Evolutionary conservation across 768 basidiomycete genomes (phyloP).

Genomic region (Kwoniella sp.): DNA sequence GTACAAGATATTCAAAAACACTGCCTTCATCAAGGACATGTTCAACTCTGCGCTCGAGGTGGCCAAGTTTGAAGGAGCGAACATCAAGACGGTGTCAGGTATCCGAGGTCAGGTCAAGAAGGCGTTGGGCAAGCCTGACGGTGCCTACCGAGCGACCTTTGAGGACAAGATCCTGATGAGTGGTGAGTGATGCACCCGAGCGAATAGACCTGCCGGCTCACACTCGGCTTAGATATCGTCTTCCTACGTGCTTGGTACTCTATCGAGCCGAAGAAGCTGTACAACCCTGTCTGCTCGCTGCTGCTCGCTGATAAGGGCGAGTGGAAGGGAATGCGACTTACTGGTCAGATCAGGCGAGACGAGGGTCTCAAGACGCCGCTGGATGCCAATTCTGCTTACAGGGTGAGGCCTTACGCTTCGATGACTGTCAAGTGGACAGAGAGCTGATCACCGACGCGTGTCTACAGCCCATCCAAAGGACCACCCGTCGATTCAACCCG

Average conservation of each 20-base stretch:
- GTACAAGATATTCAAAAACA: slow-evolving; percentile 98
- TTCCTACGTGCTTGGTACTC: slow-evolving; percentile 97
- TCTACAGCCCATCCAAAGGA: slow-evolving; percentile 62
- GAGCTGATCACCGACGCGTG: background rate
- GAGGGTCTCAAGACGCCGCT: slow-evolving; percentile 76
- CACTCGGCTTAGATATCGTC: slow-evolving; percentile 66
- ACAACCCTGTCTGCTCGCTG: slow-evolving; percentile 91
- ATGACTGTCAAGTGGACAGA: background rate
- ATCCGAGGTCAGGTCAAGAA: slow-evolving; percentile 97
- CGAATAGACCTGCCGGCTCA: background rate
- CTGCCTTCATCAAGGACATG: slow-evolving; percentile 97
- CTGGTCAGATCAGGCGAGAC: slow-evolving; percentile 84
- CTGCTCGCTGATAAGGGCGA: slow-evolving; percentile 72
- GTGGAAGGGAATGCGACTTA: slow-evolving; percentile 94
- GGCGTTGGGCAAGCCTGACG: slow-evolving; percentile 88
- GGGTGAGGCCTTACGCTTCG: slow-evolving; percentile 50
- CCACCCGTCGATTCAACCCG: slow-evolving; percentile 80
- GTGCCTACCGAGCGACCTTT: slow-evolving; percentile 91
- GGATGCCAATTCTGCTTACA: slow-evolving; percentile 81
- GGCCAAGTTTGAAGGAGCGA: slow-evolving; percentile 98
- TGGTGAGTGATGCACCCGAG: slow-evolving; percentile 57
- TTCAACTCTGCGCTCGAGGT: slow-evolving; percentile 89
- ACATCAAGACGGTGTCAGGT: slow-evolving; percentile 87
- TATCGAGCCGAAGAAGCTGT: slow-evolving; percentile 88
- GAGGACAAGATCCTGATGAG: slow-evolving; percentile 97